Percentiles rank a stretch among this genome's conserved stretches.
Conservation (phyloP, 192 early-diverging fungal species). For the Geranomyces michiganensis region DNA sequence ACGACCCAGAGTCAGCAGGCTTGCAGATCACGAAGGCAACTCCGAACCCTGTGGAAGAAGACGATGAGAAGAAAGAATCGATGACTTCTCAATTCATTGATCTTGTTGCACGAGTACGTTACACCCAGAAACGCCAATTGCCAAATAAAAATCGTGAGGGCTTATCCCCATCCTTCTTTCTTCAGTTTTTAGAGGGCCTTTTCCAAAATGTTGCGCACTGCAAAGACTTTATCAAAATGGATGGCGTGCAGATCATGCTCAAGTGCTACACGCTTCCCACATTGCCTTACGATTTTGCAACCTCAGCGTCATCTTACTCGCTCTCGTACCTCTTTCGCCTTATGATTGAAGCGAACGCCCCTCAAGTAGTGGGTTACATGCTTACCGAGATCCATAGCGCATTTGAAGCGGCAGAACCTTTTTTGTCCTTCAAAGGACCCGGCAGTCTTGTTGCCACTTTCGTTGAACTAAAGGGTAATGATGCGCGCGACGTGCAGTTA, state of each 20-base stretch:
- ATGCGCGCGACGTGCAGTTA: neutral
- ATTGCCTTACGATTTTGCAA: constrained; percentile 74
- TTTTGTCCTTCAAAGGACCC: constrained; percentile 48
- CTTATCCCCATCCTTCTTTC: constrained; percentile 12
- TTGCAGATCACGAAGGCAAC: constrained; percentile 1
- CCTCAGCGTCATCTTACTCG: constrained; percentile 64
- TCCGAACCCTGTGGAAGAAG: neutral
- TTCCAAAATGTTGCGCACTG: constrained; percentile 78
- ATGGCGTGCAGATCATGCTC: constrained; percentile 67
- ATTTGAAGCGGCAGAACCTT: constrained; percentile 47
- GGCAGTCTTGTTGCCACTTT: constrained; percentile 52
- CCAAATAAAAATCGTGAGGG: no score
- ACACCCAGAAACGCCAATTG: no score
- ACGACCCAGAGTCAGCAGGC: constrained; percentile 49
- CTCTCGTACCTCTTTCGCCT: constrained; percentile 71
- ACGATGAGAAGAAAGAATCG: constrained; percentile 55
- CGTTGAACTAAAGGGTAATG: constrained; percentile 64
- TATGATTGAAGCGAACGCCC: constrained; percentile 68
- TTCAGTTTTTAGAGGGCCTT: constrained; percentile 79
- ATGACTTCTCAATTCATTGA: constrained; percentile 62
- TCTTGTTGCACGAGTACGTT: constrained; percentile 62
- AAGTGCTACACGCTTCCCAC: constrained; percentile 66
- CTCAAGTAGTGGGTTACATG: constrained; percentile 57
- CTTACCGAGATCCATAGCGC: constrained; percentile 53
- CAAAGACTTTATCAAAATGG: constrained; percentile 70